Evolutionary conservation across 768 basidiomycete species (phyloP).

Genomic region (Naganishia antarctica): DNA sequence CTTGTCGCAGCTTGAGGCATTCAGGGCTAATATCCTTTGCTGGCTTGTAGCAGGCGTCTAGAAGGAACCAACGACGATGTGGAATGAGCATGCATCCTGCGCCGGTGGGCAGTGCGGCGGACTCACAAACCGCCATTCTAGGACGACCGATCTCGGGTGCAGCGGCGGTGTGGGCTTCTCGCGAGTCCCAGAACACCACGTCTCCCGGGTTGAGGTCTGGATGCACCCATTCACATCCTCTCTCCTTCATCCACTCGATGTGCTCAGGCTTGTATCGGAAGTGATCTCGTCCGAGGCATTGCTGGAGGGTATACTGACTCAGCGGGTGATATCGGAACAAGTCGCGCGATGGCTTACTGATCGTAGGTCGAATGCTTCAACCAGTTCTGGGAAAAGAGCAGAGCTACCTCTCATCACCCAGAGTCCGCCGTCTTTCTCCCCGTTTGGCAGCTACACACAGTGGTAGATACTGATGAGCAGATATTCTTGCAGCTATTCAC

Average conservation of each 20-base stretch:
- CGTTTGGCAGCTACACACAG: conserved; percentile 26
- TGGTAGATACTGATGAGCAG: neutral
- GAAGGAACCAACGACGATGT: neutral
- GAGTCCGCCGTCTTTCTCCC: conserved; percentile 41
- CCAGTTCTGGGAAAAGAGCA: conserved; percentile 34
- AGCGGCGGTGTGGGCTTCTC: conserved; percentile 17
- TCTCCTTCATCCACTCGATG: conserved; percentile 26
- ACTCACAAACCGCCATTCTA: conserved; percentile 26
- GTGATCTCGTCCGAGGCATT: conserved; percentile 28
- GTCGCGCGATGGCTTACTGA: conserved; percentile 13
- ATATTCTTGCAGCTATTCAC: too few species aligned
- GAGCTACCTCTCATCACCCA: conserved; percentile 40
- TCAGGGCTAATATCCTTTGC: conserved; percentile 13
- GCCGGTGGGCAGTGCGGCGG: too few species aligned
- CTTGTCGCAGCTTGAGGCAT: conserved; percentile 17
- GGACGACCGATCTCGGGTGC: conserved; percentile 19
- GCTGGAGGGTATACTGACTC: conserved; percentile 14
- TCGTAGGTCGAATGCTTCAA: conserved; percentile 34
- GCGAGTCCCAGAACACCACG: conserved; percentile 28
- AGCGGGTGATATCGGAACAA: neutral
- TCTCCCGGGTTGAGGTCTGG: conserved; percentile 19
- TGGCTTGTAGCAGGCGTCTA: conserved; percentile 31
- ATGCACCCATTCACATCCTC: conserved; percentile 19
- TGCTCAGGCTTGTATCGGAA: conserved; percentile 31
- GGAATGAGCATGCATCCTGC: neutral